Base-by-base conservation (phyloP, 805 yeast genomes). In the Jamesozyma rosinii region DNA sequence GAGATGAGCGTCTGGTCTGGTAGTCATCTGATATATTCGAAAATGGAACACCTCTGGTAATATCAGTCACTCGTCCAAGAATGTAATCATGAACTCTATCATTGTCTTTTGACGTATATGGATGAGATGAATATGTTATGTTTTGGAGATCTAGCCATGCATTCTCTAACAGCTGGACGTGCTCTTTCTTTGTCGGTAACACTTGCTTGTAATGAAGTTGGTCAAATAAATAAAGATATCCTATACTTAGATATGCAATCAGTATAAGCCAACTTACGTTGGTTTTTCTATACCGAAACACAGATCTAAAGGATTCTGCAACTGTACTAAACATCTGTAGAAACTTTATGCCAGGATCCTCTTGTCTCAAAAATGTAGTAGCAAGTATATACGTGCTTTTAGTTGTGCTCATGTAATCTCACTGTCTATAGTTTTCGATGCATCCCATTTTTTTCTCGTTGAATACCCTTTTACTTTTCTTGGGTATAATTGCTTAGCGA, bases 51-150 rank as follows among this genome's bases (percentile, higher is more conserved):
- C 31, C 36, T 3, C 43, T 31, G 8, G 71, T 60, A 3, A 76
- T 51, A 3, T 56, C 45, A 9, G 54, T 50, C 3, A 75, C 72
- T 48, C 78, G 68, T 4, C 59, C 48, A 21, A 70, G 48, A 35
- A 89, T 59, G 54, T 79, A 83, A 49, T 78, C 81, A 59, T 83
- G 90, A 13, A 88, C 87, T 26, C 67, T 68, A 59, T 82, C 90
- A 62, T 86, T 88, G 13, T 80, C 84, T 45, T 68, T 76, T 0
- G 95, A 81, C 20, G 78, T 76, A 61, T 83, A 89, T 0, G 96
- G 87, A 63, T 89, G 97, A 42, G 77, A 79, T 22, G 70, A 58
- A 27, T 64, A 54, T 0, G 92, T 82, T 10, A 89, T 79, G 3
- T 64, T 58, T 58, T 87, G 94, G 39, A 89, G 67, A 53, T 81